Conservation (phyloP, 2,329 filamentous ascomycete genomes). For the Monosporascus sp. region DNA sequence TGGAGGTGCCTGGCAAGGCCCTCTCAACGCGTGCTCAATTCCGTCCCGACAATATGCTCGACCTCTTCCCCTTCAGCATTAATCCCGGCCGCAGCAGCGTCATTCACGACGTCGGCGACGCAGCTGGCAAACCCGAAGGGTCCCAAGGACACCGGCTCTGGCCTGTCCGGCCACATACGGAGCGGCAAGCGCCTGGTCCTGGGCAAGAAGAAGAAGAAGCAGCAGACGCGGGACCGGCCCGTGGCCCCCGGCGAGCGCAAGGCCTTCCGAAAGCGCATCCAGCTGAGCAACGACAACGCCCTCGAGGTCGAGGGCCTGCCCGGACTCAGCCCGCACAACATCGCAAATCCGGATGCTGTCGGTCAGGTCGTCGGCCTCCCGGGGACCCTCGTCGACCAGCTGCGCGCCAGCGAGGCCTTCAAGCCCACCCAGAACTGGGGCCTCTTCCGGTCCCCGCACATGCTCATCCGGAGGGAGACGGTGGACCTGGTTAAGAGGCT, state of each 20-base stretch:
- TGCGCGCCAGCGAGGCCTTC: conserved; percentile 84
- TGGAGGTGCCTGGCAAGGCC: conserved; percentile 53
- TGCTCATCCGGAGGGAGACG: conserved; percentile 74
- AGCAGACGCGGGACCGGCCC: conserved; percentile 42
- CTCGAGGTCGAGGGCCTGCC: conserved; percentile 66
- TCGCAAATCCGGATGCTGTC: conserved; percentile 48
- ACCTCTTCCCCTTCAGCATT: conserved; percentile 26
- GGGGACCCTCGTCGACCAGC: conserved; percentile 65
- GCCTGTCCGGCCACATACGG: conserved; percentile 17
- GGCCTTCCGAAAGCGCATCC: conserved; percentile 79
- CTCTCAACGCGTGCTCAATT: conserved; percentile 22
- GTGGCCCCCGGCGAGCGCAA: conserved; percentile 77
- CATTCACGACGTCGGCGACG: conserved; percentile 23
- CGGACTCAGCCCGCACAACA: conserved; percentile 51
- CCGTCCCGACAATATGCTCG: conserved; percentile 21
- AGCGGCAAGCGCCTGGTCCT: conserved; percentile 38
- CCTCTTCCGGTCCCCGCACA: conserved; percentile 76
- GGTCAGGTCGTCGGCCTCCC: conserved; percentile 68
- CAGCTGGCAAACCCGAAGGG: conserved; percentile 7
- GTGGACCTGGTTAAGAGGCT: conserved; percentile 63
- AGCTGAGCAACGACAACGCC: conserved; percentile 92
- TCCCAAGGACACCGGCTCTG: background rate
- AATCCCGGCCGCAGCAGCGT: conserved; percentile 3
- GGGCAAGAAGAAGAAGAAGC: conserved; percentile 47
- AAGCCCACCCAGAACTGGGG: conserved; percentile 85